A percentile compares a stretch with the other conserved stretches of the same genome.
Conservation (phyloP, 306 rosid genomes). For the Prunus mume region DNA sequence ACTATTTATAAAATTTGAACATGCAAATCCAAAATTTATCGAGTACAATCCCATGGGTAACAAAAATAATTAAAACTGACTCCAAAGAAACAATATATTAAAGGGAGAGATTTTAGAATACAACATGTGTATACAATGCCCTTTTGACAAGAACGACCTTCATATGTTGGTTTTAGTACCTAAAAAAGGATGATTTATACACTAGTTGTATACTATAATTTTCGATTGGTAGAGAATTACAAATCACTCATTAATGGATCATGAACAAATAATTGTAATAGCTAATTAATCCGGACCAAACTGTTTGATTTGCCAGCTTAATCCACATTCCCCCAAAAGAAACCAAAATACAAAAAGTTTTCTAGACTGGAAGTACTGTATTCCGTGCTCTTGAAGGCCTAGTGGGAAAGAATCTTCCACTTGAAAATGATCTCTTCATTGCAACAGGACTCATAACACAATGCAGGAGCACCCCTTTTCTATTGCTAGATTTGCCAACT, state of each 20-base stretch:
- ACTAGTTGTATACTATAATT: neutral
- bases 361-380: slow-evolving; percentile 48
- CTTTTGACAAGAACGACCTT: neutral
- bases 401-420: slow-evolving; percentile 64
- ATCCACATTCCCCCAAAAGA: neutral
- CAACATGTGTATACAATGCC: neutral
- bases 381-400: slow-evolving; percentile 59
- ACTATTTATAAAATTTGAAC: neutral
- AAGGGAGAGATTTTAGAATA: neutral
- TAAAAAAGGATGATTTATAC: neutral
- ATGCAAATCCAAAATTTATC: neutral
- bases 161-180: neutral
- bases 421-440: slow-evolving; percentile 88
- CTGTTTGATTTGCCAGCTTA: neutral
- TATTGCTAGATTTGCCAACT: slow-evolving; percentile 39
- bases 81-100: neutral
- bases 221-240: neutral
- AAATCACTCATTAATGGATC: neutral
- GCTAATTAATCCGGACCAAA: slow-evolving; percentile 6
- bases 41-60: neutral
- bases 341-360: neutral
- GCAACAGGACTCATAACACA: slow-evolving; percentile 64
- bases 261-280: neutral
- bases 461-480: slow-evolving; percentile 44
- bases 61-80: neutral